Base-by-base conservation (phyloP, 2,329 filamentous ascomycete species). In the Aspergillus bombycis region DNA sequence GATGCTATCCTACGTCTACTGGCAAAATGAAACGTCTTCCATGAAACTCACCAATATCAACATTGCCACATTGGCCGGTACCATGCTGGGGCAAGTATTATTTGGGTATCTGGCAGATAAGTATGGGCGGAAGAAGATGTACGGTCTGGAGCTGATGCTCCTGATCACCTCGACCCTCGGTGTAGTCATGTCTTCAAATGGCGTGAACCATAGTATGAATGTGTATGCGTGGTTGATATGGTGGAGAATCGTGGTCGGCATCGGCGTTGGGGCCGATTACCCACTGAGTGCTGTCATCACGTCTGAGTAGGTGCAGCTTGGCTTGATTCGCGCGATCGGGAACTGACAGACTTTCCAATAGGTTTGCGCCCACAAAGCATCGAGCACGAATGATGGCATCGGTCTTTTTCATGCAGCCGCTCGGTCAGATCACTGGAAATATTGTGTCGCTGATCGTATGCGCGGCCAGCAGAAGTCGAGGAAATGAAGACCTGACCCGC, bases 381-480 rank as follows among this genome's bases (percentile, higher is more conserved):
- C 81, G 89, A 56, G 85, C 85, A n/a, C 86, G 83, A 23, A 91
- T 91, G 88, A 79, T 91, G 67, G 86, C 88, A 7, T 84, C 84
- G 4, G 88, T 91, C 36, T 91, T 91, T 72, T 82, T 89, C 68
- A 90, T 89, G 85, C 89, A 91, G 68, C 88, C 89, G 1, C 78
- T 91, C 10, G 89, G 89, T 7, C 88, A 91, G 70, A 84, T 89
- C 2, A 80, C 88, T 1, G 88, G 88, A 16, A 88, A 89, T 65
- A 75, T 89, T 6, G 85, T 90, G 12, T 86, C 86, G 4, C 76
- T 89, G 5, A 67, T 82, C 65, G 75, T 83, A 36, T 75, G 81
- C 55, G 70, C 74, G 38, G 66, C 74, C 32, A 70, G 68, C 53
- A 72, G 69, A 38, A 70, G 66, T 21, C 67, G 67, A 28, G 66